These are phyloP conservation scores for Boletus hoseneyae DNA, from an alignment of 1,284 basidiomycete species.

Conservation along the genomic window DNA sequence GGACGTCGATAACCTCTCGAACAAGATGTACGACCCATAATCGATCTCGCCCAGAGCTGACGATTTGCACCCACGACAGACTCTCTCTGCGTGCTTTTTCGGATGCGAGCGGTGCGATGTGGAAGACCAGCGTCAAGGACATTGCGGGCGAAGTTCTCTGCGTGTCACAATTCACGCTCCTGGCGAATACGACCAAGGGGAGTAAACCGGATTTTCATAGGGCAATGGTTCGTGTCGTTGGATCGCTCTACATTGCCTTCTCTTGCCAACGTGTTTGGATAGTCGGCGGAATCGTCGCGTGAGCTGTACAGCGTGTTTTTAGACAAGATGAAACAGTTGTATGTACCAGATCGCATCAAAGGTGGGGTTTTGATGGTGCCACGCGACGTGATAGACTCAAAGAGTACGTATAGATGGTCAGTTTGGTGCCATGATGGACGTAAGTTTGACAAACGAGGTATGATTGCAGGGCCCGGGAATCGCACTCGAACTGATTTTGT, in stretches of 20 bases:
- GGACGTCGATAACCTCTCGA: constrained; percentile 69
- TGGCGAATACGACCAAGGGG: constrained; percentile 85
- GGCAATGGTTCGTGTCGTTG: constrained; percentile 63
- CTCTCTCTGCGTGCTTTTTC: constrained; percentile 72
- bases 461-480: constrained; percentile 16
- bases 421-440: constrained; percentile 94
- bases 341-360: constrained; percentile 73
- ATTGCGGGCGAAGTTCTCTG: constrained; percentile 84
- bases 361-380: constrained; percentile 41
- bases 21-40: constrained; percentile 61
- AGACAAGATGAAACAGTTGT: constrained; percentile 58
- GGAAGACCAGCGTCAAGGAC: constrained; percentile 83
- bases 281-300: constrained; percentile 68
- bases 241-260: not conserved
- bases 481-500: constrained; percentile 1
- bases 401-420: constrained; percentile 60
- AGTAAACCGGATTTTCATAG: constrained; percentile 88
- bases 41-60: constrained; percentile 4
- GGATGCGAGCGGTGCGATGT: constrained; percentile 60
- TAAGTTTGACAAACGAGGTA: constrained; percentile 82
- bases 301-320: constrained; percentile 73
- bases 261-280: not conserved
- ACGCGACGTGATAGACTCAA: not conserved
- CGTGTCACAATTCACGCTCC: constrained; percentile 88
- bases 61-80: constrained; percentile 35